phyloP scores from a whole-genome alignment of 139 green algal genomes.

The Gonium pectorale region DNA sequence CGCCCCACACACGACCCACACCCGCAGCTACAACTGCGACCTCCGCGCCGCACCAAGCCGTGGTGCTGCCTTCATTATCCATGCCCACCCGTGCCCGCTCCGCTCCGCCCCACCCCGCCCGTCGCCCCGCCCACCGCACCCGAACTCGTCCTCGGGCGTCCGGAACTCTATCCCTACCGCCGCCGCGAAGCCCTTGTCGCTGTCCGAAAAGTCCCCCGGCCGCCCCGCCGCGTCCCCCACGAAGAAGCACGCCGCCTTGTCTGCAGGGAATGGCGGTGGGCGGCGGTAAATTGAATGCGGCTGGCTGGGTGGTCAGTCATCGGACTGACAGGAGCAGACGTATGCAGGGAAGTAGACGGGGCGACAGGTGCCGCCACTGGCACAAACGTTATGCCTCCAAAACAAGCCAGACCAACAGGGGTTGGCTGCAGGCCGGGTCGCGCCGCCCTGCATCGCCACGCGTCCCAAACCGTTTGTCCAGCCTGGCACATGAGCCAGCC shows the following conservation, averaged over 20 bases:
- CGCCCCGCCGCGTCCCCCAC: slow-evolving; percentile 79
- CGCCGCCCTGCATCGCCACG: too few species aligned
- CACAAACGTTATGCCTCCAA: too few species aligned
- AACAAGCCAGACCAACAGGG: too few species aligned
- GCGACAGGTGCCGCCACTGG: too few species aligned
- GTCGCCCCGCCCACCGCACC: slow-evolving; percentile 37
- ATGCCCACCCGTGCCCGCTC: too few species aligned
- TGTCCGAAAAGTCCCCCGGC: slow-evolving; percentile 57
- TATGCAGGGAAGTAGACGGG: not conserved
- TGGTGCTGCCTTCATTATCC: too few species aligned
- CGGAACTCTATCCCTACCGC: slow-evolving; percentile 67
- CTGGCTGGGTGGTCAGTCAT: too few species aligned
- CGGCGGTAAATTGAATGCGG: too few species aligned
- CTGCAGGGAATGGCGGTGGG: too few species aligned
- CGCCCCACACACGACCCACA: not conserved
- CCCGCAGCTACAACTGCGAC: not conserved
- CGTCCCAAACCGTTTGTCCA: too few species aligned
- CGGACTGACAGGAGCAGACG: not conserved
- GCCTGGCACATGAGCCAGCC: too few species aligned
- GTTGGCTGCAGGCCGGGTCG: too few species aligned
- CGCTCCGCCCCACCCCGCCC: not conserved
- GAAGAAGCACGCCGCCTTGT: slow-evolving; percentile 60
- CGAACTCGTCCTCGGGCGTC: slow-evolving; percentile 71
- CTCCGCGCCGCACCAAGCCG: not conserved
- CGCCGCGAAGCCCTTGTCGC: slow-evolving; percentile 59